phyloP scores from a whole-genome alignment of 2,329 filamentous ascomycete genomes.

The Diaporthe citri region DNA sequence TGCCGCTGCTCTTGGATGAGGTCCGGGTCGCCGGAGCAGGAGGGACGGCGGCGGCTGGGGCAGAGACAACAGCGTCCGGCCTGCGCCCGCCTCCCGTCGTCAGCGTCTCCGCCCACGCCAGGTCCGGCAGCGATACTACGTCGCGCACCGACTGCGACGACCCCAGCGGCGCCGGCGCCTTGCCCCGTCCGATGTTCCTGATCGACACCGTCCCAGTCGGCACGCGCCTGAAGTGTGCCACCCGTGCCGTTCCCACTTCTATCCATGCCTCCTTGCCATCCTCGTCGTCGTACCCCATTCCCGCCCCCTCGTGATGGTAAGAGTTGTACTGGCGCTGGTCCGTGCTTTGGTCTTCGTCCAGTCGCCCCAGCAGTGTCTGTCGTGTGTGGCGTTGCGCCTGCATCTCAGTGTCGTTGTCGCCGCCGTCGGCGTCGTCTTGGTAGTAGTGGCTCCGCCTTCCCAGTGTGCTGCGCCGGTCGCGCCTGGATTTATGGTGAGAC shows the following conservation, averaged over 20 bases:
- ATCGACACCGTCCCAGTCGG: slow-evolving; percentile 26
- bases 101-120: slow-evolving; percentile 32
- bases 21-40: background rate
- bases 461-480: background rate
- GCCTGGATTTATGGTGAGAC: background rate
- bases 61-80: background rate
- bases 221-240: slow-evolving; percentile 1
- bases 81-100: slow-evolving; percentile 30
- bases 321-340: background rate
- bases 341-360: background rate
- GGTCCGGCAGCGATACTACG: slow-evolving; percentile 23
- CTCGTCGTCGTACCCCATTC: slow-evolving; percentile 20
- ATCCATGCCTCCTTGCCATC: background rate
- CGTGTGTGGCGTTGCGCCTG: background rate
- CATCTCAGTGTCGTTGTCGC: slow-evolving; percentile 7
- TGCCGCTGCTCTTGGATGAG: background rate
- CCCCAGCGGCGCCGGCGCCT: background rate
- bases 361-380: background rate
- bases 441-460: background rate
- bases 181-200: slow-evolving; percentile 20
- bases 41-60: background rate
- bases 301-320: background rate
- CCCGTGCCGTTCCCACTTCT: slow-evolving; percentile 16
- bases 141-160: slow-evolving; percentile 31
- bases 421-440: background rate